phyloP scores from a whole-genome alignment of 2,329 filamentous ascomycete genomes.

The Pestalotiopsis sp. region DNA sequence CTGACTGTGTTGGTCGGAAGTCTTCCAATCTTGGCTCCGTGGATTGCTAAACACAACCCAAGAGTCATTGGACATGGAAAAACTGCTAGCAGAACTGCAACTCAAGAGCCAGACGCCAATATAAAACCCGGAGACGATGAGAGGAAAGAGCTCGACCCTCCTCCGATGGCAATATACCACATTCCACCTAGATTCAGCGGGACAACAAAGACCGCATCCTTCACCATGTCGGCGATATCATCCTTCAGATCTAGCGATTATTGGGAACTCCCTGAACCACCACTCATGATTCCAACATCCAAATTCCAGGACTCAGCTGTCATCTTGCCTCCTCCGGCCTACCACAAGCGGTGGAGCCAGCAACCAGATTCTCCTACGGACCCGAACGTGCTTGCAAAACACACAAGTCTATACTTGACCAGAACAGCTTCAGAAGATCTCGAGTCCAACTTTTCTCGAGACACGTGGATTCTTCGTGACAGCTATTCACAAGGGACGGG shows the following conservation, averaged over 20 bases:
- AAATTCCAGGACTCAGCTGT: slow-evolving; percentile 1
- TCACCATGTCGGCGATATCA: not conserved
- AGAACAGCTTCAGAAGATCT: not conserved
- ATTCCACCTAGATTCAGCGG: not conserved
- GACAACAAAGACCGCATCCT: not conserved
- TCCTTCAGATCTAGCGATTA: not conserved
- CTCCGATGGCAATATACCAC: not conserved
- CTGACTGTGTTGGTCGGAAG: not conserved
- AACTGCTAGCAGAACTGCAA: not conserved
- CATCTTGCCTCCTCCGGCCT: not conserved
- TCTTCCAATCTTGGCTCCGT: not conserved
- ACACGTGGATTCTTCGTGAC: not conserved
- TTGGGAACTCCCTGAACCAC: not conserved
- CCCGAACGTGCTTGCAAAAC: not conserved
- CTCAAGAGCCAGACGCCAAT: not conserved
- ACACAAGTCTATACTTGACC: not conserved
- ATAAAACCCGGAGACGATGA: not conserved
- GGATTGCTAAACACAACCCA: not conserved
- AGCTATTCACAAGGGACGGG: not conserved
- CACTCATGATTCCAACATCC: not conserved
- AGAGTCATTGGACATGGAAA: too few species aligned
- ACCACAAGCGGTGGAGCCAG: slow-evolving; percentile 3
- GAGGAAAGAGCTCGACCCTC: not conserved
- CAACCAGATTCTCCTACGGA: slow-evolving; percentile 2
- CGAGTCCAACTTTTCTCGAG: slow-evolving; percentile 2